A percentile compares a stretch with the other conserved stretches of the same genome.
These are phyloP conservation scores for Tolypocladium sp. DNA, from an alignment of 2,329 filamentous ascomycete species.

Conservation along the genomic window DNA sequence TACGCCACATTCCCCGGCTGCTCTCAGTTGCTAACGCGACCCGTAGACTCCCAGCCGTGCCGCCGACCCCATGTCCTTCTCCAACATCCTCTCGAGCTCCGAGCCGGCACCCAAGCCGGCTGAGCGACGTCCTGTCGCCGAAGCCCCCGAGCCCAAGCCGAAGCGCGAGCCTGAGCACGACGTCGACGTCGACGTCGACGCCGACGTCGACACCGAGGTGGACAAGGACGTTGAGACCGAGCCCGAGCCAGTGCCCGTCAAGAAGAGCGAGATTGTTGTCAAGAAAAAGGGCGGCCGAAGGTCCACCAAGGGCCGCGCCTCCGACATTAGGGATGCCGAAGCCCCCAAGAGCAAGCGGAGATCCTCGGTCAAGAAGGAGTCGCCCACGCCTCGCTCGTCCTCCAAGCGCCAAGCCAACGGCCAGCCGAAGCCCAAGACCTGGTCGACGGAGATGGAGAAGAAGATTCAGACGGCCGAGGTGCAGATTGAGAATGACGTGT, in stretches of 20 bases:
- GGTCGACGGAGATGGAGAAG: slow-evolving; percentile 41
- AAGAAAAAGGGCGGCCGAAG: slow-evolving; percentile 23
- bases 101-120: slow-evolving; percentile 53
- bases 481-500: slow-evolving; percentile 37
- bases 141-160: slow-evolving; percentile 13
- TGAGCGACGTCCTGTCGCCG: slow-evolving; percentile 31
- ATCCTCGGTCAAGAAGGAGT: slow-evolving; percentile 39
- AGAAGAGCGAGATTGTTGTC: slow-evolving; percentile 13
- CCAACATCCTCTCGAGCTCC: slow-evolving; percentile 80
- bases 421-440: slow-evolving; percentile 55
- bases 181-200: slow-evolving; percentile 6
- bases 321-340: slow-evolving; percentile 40
- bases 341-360: slow-evolving; percentile 40
- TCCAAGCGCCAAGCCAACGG: slow-evolving; percentile 54
- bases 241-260: slow-evolving; percentile 15
- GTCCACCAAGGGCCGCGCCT: slow-evolving; percentile 40
- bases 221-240: slow-evolving; percentile 27
- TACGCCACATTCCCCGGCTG: no score
- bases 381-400: slow-evolving; percentile 36
- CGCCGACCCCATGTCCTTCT: slow-evolving; percentile 89
- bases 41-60: slow-evolving; percentile 62
- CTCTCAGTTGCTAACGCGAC: background rate
- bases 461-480: slow-evolving; percentile 28
- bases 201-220: slow-evolving; percentile 21
- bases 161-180: slow-evolving; percentile 10